Evolutionary conservation across 495 filamentous ascomycete species (phyloP), one percentile per base, ranked within the genome.

Genomic region (Paragyromitra xinjiangensis): DNA sequence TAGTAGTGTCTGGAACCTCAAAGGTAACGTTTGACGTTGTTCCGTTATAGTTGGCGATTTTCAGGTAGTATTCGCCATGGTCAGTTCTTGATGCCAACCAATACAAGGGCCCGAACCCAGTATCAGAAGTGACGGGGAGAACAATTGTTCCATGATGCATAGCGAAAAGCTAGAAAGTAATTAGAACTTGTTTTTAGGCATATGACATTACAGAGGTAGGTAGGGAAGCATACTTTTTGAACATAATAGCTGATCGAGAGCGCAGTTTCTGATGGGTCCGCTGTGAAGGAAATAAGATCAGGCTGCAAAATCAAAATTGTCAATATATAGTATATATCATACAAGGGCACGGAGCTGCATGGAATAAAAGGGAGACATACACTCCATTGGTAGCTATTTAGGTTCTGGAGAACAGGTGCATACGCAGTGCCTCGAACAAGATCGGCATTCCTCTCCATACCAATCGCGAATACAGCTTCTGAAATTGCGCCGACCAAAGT

Each of bases 11-110:
- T 14, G 87, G 80, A 34, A 86, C 86, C 12, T 84, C 83, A 64
- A 89, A 89, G 26, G 81, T 81, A n/a, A 88, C 68, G 6, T 80
- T 82, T 12, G 88, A 82, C 0, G 83, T 81, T 2, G 86, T 87
- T 67, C 84, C 84, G 78, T 88, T 89, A 81, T 88, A 89, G 1
- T 87, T 85, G 51, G 87, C 87, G 12, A 84, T 83, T 71, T 89
- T 89, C 75, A 88, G 84, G 51, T 84, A 83, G 16, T 84, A 84
- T 42, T 80, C 69, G 24, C 79, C 83, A 42, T 78, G 62, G 65
- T 75, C 83, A 71, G 85, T 75, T 9, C 82, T 74, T 19, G 83
- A 82, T 6, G 84, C 81, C 16, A 79, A 85, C 78, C 84, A 87
- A 80, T 86, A 87, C 8, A 87, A 78, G 1, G 86, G 86, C n/a